Percentiles rank a stretch among this genome's conserved stretches.
Conservation (phyloP, 441 rosid genomes). For the Theobroma grandiflorum region DNA sequence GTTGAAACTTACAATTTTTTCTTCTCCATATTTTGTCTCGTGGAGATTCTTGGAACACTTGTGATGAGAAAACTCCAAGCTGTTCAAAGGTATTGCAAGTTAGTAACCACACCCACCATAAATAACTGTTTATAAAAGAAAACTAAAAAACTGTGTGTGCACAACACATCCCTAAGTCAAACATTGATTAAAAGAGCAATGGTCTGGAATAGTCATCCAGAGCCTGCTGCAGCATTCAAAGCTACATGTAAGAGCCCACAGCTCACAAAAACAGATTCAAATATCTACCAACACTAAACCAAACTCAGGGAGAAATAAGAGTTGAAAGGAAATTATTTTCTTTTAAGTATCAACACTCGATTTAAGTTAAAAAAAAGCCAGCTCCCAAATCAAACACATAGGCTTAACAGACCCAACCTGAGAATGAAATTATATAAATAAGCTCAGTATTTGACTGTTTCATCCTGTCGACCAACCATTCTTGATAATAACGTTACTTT, state of each 20-base stretch:
- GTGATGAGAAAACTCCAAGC: conserved; percentile 99
- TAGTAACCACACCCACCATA: conserved; percentile 23
- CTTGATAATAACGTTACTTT: neutral
- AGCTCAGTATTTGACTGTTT: neutral
- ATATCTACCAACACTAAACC: conserved; percentile 16
- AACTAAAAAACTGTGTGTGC: neutral
- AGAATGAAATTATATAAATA: neutral
- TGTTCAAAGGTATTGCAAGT: conserved; percentile 43
- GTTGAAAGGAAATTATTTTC: neutral
- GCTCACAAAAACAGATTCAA: neutral
- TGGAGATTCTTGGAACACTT: conserved; percentile 93
- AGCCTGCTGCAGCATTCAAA: conserved; percentile 12
- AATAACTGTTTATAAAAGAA: neutral
- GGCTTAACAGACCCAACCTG: conserved; percentile 9
- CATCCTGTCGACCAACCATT: neutral
- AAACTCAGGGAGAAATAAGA: conserved; percentile 13
- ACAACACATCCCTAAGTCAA: neutral
- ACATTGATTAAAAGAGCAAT: neutral
- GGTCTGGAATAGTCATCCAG: conserved; percentile 5
- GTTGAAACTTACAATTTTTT: conserved; percentile 65
- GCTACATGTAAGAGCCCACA: conserved; percentile 14
- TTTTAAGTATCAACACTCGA: neutral
- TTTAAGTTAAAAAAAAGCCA: conserved; percentile 16
- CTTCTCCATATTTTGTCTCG: conserved; percentile 78
- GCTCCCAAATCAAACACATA: conserved; percentile 1